Evolutionary conservation across 2,329 filamentous ascomycete genomes (phyloP).

Genomic region (Colletotrichum gigasporum): DNA sequence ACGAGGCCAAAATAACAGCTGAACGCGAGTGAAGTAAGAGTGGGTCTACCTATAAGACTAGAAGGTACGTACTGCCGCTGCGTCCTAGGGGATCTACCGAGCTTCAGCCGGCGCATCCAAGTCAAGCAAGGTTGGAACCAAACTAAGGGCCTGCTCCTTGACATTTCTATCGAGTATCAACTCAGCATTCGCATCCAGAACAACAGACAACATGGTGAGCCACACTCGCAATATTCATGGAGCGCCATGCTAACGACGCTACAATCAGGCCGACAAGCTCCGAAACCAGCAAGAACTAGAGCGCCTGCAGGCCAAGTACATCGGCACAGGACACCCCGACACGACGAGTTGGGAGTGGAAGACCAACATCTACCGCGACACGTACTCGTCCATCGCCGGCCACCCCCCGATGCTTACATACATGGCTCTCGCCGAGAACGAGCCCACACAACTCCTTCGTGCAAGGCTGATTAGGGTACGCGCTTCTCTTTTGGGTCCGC

Average conservation of each 20-base stretch:
- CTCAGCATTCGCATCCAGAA: neutral
- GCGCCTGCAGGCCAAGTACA: conserved; percentile 92
- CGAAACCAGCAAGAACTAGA: conserved; percentile 98
- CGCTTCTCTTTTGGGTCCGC: conserved; percentile 7
- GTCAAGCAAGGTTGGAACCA: neutral
- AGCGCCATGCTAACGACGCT: neutral
- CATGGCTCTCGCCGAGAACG: conserved; percentile 89
- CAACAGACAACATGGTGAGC: conserved; percentile 17
- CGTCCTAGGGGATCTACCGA: conserved; percentile 12
- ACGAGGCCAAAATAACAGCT: neutral
- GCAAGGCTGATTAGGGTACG: conserved; percentile 79
- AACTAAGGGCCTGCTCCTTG: neutral
- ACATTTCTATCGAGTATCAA: neutral
- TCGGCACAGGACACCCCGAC: conserved; percentile 95
- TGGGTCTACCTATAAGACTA: neutral
- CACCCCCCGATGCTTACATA: conserved; percentile 90
- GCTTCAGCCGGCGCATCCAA: conserved; percentile 30
- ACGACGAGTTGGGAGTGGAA: conserved; percentile 98
- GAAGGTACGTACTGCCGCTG: neutral
- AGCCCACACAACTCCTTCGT: conserved; percentile 82
- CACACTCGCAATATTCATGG: too few relatives aligned
- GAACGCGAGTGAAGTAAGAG: neutral
- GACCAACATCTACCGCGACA: conserved; percentile 94
- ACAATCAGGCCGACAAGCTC: conserved; percentile 87
- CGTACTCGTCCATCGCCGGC: conserved; percentile 86